Base-by-base conservation (phyloP, 352 stramenopile species). In the Phytophthora uliginosa region DNA sequence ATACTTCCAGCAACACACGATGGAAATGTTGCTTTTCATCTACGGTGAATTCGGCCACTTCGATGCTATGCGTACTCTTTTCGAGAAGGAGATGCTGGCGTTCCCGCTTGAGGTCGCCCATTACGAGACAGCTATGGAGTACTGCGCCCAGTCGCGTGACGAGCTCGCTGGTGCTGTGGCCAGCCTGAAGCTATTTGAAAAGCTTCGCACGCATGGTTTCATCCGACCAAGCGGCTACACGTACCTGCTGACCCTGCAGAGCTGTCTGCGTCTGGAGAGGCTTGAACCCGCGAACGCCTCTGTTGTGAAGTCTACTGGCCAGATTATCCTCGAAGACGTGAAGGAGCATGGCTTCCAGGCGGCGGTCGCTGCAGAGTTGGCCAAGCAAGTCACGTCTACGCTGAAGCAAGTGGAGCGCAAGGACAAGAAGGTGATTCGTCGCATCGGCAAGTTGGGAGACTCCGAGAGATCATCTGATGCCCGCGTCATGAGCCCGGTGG, bases 41-140 rank as follows among this genome's bases (percentile, higher is more conserved):
- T 84, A 92, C 65, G 86, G 86, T 31, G 85, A 93, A 51, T 71
- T 83, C 24, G 59, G 72, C 18, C 66, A 78, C 24, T 84, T 90
- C 34, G 75, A 83, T 28, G 65, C 71, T 20, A 75, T 94, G 26
- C 71, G 66, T 31, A 50, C 68, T 57, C 71, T 94, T 15, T 88
- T 94, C 38, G 82, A 85, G 53, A 79, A 82, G 59, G 69, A 82
- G 62, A 38, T 83, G 38, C 63, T 86, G 56, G 81, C 77, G 6
- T 89, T 90, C 59, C 81, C 84, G 24, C 73, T 93, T 38, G 60
- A 76, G 40, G 74, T 88, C 36, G 81, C 77, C 15, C 84, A 93
- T 76, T 95, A 86, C 74, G 83, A 93, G 42, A 40, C 78, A 31
- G 88, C 88, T 1, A 93, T 95, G 88, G 82, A 93, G 63, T 93